Conservation (phyloP, 2,329 filamentous ascomycete genomes). For the Ophiostoma australiae region DNA sequence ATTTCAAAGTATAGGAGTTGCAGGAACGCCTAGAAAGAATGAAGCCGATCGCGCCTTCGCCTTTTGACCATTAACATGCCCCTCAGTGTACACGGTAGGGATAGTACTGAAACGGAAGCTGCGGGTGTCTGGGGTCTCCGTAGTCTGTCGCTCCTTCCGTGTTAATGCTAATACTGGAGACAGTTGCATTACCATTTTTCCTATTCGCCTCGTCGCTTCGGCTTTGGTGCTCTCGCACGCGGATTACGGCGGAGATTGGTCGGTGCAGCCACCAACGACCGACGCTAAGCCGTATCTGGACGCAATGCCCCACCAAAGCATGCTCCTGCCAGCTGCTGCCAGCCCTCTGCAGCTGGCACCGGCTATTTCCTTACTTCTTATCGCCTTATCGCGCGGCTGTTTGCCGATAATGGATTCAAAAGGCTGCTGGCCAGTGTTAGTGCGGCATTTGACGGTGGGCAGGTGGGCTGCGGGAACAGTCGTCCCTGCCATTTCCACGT, state of each 20-base stretch:
- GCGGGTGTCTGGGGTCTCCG: constrained; percentile 8
- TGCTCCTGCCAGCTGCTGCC: background rate
- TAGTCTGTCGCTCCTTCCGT: constrained; percentile 13
- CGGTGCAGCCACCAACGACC: constrained; percentile 20
- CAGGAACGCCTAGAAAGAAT: background rate
- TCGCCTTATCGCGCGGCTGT: constrained; percentile 21
- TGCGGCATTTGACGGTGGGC: constrained; percentile 10
- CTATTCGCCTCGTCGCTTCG: constrained; percentile 16
- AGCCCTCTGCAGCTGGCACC: constrained; percentile 11
- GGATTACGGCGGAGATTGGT: constrained; percentile 29
- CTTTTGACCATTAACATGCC: constrained; percentile 11
- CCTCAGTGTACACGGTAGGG: background rate
- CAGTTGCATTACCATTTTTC: background rate
- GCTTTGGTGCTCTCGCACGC: constrained; percentile 19
- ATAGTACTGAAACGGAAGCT: constrained; percentile 20
- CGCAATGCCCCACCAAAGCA: background rate
- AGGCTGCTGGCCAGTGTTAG: constrained; percentile 11
- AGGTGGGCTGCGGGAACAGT: constrained; percentile 15
- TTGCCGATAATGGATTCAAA: constrained; percentile 18
- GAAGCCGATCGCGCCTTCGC: constrained; percentile 19
- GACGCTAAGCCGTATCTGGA: constrained; percentile 21
- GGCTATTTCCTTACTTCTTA: background rate
- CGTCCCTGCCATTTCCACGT: constrained; percentile 13
- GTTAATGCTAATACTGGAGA: background rate
- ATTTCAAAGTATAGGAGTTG: background rate